Evolutionary conservation across 2,329 filamentous ascomycete species (phyloP).

Genomic region (Huntiella decipiens): DNA sequence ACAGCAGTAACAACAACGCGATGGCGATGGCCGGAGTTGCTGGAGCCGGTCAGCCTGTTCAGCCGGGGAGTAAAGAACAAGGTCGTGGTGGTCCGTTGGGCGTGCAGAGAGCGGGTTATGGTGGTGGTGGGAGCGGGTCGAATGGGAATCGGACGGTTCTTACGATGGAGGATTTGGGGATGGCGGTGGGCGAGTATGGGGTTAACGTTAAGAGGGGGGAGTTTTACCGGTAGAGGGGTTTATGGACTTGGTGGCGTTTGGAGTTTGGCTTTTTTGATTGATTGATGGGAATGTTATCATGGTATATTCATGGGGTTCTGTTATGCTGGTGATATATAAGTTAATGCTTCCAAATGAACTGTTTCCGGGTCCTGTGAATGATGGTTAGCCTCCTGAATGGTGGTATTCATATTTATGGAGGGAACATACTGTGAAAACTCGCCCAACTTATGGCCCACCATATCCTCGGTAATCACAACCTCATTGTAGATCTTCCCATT

Average conservation of each 20-base stretch:
- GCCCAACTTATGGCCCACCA: slow-evolving; percentile 89
- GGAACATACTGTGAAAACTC: slow-evolving; percentile 68
- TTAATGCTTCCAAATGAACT: slow-evolving; percentile 31
- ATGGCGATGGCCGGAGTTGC: slow-evolving; percentile 63
- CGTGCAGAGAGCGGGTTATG: slow-evolving; percentile 60
- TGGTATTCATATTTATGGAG: neutral
- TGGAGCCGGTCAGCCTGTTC: slow-evolving; percentile 39
- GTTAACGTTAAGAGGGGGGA: slow-evolving; percentile 95
- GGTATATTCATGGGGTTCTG: neutral
- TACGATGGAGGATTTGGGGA: slow-evolving; percentile 96
- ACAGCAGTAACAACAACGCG: slow-evolving; percentile 75
- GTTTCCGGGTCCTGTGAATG: slow-evolving; percentile 32
- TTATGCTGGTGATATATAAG: neutral
- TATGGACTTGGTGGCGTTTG: neutral
- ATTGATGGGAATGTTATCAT: slow-evolving; percentile 10
- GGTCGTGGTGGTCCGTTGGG: slow-evolving; percentile 43
- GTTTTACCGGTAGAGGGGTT: slow-evolving; percentile 57
- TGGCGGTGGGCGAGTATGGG: slow-evolving; percentile 94
- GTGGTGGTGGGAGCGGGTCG: slow-evolving; percentile 74
- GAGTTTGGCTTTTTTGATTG: slow-evolving; percentile 7
- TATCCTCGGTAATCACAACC: slow-evolving; percentile 73
- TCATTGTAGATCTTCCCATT: slow-evolving; percentile 80
- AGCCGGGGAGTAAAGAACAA: slow-evolving; percentile 36
- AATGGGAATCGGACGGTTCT: slow-evolving; percentile 83
- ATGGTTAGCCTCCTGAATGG: neutral